Conservation (phyloP, 805 yeast genomes). For the Sugiyamaella qingdaonensis region DNA sequence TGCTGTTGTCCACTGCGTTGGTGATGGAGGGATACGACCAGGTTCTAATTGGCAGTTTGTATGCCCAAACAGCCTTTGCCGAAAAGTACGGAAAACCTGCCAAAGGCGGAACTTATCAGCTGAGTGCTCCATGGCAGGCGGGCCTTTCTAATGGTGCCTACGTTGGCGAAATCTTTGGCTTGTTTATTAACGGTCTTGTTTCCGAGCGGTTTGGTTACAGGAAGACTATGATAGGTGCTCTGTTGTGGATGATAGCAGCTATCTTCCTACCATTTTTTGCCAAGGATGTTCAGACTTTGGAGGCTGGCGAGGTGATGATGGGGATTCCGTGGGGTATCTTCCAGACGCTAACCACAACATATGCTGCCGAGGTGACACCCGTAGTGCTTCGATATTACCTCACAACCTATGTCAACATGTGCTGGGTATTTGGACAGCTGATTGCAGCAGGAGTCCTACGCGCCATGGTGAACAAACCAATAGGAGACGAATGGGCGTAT, state of each 20-base stretch:
- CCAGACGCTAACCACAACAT: conserved; percentile 46
- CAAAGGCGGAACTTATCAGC: conserved; percentile 21
- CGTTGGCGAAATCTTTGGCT: conserved; percentile 39
- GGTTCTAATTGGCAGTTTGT: conserved; percentile 38
- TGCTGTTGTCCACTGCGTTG: conserved; percentile 41
- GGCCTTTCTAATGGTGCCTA: conserved; percentile 24
- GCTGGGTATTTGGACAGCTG: conserved; percentile 56
- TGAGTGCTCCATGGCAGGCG: conserved; percentile 37
- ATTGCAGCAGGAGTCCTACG: conserved; percentile 48
- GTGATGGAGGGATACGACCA: conserved; percentile 49
- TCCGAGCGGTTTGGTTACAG: conserved; percentile 46
- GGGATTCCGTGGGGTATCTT: conserved; percentile 50
- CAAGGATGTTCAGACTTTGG: conserved; percentile 28
- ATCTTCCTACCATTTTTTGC: conserved; percentile 40
- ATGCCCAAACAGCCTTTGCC: conserved; percentile 27
- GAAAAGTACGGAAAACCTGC: conserved; percentile 33
- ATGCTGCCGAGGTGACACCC: conserved; percentile 55
- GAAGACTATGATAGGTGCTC: conserved; percentile 32
- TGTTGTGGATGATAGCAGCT: conserved; percentile 2
- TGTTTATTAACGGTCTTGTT: conserved; percentile 41
- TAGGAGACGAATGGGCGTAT: conserved; percentile 39
- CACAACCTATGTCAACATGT: conserved; percentile 46
- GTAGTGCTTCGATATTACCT: conserved; percentile 44
- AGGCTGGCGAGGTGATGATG: conserved; percentile 10
- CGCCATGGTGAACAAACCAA: conserved; percentile 28